Base-by-base conservation (phyloP, 1,284 basidiomycete species). In the Naganishia liquefaciens region DNA sequence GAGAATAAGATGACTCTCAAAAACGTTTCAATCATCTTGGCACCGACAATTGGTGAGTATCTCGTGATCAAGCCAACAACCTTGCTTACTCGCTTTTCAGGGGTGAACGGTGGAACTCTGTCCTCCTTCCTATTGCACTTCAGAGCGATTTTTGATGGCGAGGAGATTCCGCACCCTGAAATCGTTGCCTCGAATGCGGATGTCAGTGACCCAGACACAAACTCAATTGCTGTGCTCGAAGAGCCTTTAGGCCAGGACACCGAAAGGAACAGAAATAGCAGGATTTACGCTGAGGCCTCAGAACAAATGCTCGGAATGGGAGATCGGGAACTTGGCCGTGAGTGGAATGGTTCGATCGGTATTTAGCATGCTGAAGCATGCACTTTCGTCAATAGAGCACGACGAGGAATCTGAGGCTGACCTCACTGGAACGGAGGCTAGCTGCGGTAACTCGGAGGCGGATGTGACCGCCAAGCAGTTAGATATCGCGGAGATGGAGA, bases 1-100 rank as follows among this genome's bases (percentile, higher is more conserved):
- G 82, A 89, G 66, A 98, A 98, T 86, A 99, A 96, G 83, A 99
- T 99, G 96, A 96, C 90, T 50, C 88, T 99, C 85, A 62, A 94
- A 40, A 99, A 99, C 75, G 92, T 99, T 30, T 93, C 94, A 23
- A 99, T 99, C 68, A 95, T 99, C 33, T 97, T 96, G 79, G 93
- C 90, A 69, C 93, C 94, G 3, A 96, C 93, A 0, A 83, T 97
- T 9, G 64, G 91, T 58, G 33, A 58, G 54, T 37, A 23, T 11
- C 25, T 28, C 5, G 2, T 33, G 17, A 11, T n/a, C 33, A 42
- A 23, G 37, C 25, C 25, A 33, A 13, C 25, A 9, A 11, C 23
- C 40, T 2, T 33, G 27, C 37, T 43, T 28, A 27, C 23, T 28
- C 50, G 39, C 15, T 43, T 21, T 47, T 19, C 42, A 52, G 64